phyloP scores from a whole-genome alignment of 2,329 filamentous ascomycete genomes.

The Clonostachys rhizophaga region DNA sequence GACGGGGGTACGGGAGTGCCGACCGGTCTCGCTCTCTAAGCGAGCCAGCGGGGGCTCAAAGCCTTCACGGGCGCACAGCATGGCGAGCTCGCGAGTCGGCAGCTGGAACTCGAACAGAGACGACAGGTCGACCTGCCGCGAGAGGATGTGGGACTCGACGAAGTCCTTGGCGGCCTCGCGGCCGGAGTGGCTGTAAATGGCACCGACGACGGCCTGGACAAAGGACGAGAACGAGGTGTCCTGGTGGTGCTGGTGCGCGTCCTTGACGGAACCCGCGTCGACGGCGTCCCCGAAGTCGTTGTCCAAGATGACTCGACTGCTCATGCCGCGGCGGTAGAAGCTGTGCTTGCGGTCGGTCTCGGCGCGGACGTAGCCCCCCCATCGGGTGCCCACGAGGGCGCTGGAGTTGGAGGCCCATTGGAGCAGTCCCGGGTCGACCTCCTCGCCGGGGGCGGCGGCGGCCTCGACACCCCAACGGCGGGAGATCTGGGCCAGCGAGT shows the following conservation, averaged over 20 bases:
- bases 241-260: conserved; percentile 61
- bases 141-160: conserved; percentile 78
- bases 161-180: conserved; percentile 76
- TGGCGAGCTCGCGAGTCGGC: conserved; percentile 77
- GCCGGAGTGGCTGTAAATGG: conserved; percentile 82
- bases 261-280: conserved; percentile 12
- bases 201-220: conserved; percentile 77
- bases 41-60: conserved; percentile 85
- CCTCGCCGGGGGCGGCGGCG: conserved; percentile 80
- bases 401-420: conserved; percentile 62
- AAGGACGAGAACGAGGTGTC: conserved; percentile 69
- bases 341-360: conserved; percentile 38
- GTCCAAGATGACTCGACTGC: conserved; percentile 74
- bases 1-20: conserved; percentile 78
- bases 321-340: conserved; percentile 60
- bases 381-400: conserved; percentile 39
- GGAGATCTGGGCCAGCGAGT: conserved; percentile 68
- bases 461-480: conserved; percentile 88
- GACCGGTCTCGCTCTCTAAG: conserved; percentile 86
- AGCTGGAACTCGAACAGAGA: conserved; percentile 79
- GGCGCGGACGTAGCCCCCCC: conserved; percentile 42
- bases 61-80: conserved; percentile 81
- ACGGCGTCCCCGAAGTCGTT: conserved; percentile 72
- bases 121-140: conserved; percentile 70
- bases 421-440: conserved; percentile 87